Percentiles rank a stretch among this genome's conserved stretches.
phyloP scores from a whole-genome alignment of 768 basidiomycete genomes.

The Auriscalpium orientale region DNA sequence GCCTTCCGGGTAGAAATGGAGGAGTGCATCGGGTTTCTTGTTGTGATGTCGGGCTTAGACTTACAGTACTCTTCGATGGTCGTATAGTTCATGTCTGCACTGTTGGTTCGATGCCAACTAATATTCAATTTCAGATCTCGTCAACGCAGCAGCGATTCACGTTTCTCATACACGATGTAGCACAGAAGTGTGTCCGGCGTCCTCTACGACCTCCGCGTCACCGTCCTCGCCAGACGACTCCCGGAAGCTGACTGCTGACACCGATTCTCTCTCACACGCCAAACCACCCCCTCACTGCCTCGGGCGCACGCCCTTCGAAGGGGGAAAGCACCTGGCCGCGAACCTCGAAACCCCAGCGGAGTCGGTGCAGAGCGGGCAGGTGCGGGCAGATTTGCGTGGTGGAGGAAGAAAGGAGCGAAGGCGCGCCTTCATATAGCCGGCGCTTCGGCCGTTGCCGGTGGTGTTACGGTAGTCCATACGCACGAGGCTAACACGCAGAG shows the following conservation, averaged over 20 bases:
- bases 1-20: too few relatives aligned
- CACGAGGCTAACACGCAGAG: too few relatives aligned
- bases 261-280: conserved; percentile 20
- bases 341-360: conserved; percentile 16
- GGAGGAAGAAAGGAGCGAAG: neutral
- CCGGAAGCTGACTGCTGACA: conserved; percentile 21
- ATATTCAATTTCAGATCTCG: too few relatives aligned
- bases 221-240: neutral
- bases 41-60: too few relatives aligned
- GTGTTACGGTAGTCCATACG: neutral
- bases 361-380: conserved; percentile 20
- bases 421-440: neutral
- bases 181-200: conserved; percentile 14
- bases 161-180: too few relatives aligned
- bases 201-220: conserved; percentile 23
- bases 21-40: too few relatives aligned
- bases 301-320: conserved; percentile 18
- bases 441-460: conserved; percentile 6
- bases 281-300: conserved; percentile 27
- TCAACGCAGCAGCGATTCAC: too few relatives aligned
- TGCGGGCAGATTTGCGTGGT: conserved; percentile 43
- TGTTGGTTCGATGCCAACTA: too few relatives aligned
- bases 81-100: neutral
- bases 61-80: conserved; percentile 3
- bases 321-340: conserved; percentile 22